phyloP scores from a whole-genome alignment of 805 yeast species.

The Tetrapisispora fleetii region DNA sequence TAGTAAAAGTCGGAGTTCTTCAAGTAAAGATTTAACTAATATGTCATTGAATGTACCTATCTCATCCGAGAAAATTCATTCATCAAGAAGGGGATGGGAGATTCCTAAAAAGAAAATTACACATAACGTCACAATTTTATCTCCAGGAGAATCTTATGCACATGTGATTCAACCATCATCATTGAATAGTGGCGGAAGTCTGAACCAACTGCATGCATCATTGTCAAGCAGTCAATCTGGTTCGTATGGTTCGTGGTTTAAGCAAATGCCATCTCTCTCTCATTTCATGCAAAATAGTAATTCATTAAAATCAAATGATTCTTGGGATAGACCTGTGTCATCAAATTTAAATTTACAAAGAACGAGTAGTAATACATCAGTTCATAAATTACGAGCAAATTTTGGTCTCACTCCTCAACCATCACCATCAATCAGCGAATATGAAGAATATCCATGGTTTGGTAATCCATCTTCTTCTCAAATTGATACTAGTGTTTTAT shows the following conservation, averaged over 20 bases:
- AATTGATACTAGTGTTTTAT: conserved; percentile 7
- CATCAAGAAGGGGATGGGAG: conserved; percentile 32
- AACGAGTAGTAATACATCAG: conserved; percentile 18
- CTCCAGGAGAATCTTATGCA: conserved; percentile 24
- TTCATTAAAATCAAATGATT: conserved; percentile 14
- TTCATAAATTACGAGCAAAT: background rate
- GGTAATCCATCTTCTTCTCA: conserved; percentile 23
- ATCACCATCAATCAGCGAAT: conserved; percentile 30
- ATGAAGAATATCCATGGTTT: conserved; percentile 36
- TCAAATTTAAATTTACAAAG: conserved; percentile 8
- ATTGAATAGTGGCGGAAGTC: conserved; percentile 27
- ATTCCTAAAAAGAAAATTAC: conserved; percentile 28
- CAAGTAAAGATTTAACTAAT: background rate
- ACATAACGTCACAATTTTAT: conserved; percentile 23
- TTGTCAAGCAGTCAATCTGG: conserved; percentile 27
- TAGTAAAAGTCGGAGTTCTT: background rate
- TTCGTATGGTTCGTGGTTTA: conserved; percentile 29
- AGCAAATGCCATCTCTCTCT: conserved; percentile 17
- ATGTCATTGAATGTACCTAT: background rate
- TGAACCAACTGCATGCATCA: conserved; percentile 32
- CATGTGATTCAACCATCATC: conserved; percentile 30
- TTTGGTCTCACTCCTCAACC: conserved; percentile 23
- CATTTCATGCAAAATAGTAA: conserved; percentile 20
- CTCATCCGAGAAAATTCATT: conserved; percentile 3
- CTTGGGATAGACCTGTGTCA: conserved; percentile 13